A percentile compares a stretch with the other conserved stretches of the same genome.
Evolutionary conservation across 495 filamentous ascomycete genomes (phyloP).

Genomic region (Tuber magnatum): DNA sequence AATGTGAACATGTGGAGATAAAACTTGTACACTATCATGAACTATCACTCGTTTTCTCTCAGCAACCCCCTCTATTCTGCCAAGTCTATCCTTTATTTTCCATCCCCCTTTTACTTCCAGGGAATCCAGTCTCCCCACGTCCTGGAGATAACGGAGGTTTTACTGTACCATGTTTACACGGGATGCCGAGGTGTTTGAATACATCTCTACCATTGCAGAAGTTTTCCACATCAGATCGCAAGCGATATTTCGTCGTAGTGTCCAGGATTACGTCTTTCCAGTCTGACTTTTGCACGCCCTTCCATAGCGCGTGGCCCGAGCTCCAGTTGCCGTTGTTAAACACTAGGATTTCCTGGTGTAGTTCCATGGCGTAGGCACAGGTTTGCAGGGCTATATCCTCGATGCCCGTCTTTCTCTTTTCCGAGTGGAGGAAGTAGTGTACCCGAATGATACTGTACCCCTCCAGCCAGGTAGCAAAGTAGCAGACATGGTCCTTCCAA

Average conservation of each 20-base stretch:
- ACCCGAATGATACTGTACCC: slow-evolving; percentile 42
- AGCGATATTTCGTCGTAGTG: slow-evolving; percentile 52
- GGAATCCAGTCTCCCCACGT: no score
- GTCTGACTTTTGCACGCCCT: slow-evolving; percentile 49
- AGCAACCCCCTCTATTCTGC: no score
- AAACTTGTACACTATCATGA: no score
- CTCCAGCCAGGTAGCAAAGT: slow-evolving; percentile 49
- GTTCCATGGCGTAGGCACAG: slow-evolving; percentile 46
- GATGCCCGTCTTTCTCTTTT: slow-evolving; percentile 37
- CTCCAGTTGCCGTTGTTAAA: slow-evolving; percentile 56
- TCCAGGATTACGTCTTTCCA: slow-evolving; percentile 66
- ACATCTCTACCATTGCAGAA: slow-evolving; percentile 54
- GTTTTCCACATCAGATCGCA: slow-evolving; percentile 53
- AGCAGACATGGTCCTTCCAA: slow-evolving; percentile 49
- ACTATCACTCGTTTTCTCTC: no score
- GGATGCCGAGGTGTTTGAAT: slow-evolving; percentile 54
- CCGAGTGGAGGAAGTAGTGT: slow-evolving; percentile 49
- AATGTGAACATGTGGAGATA: no score
- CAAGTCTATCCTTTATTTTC: no score
- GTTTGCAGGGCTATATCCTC: slow-evolving; percentile 52
- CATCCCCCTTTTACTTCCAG: no score
- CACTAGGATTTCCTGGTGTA: slow-evolving; percentile 59
- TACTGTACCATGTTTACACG: slow-evolving; percentile 56
- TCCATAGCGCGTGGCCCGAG: slow-evolving; percentile 54
- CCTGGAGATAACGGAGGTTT: no score